Base-by-base conservation (phyloP, 2,329 filamentous ascomycete species). In the Metarhizium robertsii region DNA sequence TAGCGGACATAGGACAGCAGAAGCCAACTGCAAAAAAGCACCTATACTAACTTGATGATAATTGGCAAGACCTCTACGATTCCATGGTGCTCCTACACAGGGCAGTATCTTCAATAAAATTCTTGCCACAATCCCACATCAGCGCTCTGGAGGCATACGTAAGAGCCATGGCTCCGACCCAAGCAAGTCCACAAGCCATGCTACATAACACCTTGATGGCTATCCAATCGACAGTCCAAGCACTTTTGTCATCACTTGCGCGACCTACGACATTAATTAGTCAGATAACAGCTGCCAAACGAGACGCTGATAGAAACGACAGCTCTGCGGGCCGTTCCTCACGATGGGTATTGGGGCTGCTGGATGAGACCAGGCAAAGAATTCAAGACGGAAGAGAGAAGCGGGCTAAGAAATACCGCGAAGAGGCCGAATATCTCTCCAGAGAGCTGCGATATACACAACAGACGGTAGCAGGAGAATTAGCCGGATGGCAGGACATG, bases 401-500 rank as follows among this genome's bases (percentile, higher is more conserved):
- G 61, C 90, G 88, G 63, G 88, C 90, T 42, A 79, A 82, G 14
- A 84, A 85, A 60, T 83, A 82, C 25, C 81, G 86, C 60, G 71
- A 78, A 18, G 90, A 96, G 66, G 80, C 89, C 11, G 81, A 86
- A 20, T 81, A 84, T 47, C 71, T 96, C n/a, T 86, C 87, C 0
- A 83, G 83, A 53, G 94, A 99, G 70, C 75, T 99, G 55, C 77
- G 90, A 52, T 96, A 94, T 69, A 96, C 92, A 50, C 92, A 96
- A 72, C 90, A 95, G 69, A 90, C 92, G 14, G 92, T 97, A 29
- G 92, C 95, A 6, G 80, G 84, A 2, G 94, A 99, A 73, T 71
- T 99, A 55, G 94, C 94, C 0, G 91, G 89, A 16, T 99, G 94
- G 90, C 92, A 96, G 65, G 90, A 95, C 45, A 83, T 91, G 74